Conservation (phyloP, 2,329 filamentous ascomycete genomes). For the Graphiopsis chlorocephala region DNA sequence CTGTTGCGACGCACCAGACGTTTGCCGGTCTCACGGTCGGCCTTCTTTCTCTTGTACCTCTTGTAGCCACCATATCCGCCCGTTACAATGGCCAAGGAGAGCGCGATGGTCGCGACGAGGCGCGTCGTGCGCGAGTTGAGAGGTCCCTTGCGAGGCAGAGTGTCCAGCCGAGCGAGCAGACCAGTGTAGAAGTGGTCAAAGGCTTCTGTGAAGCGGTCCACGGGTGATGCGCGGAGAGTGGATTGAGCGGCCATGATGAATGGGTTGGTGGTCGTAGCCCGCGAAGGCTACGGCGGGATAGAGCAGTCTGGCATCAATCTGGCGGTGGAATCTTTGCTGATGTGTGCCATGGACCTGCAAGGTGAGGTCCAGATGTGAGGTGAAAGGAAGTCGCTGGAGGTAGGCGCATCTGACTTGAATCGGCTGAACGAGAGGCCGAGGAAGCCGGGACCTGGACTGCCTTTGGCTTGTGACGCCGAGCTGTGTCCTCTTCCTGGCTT, state of each 20-base stretch:
- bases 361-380: neutral
- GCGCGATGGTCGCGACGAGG: slow-evolving; percentile 71
- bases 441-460: neutral
- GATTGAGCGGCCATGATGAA: slow-evolving; percentile 81
- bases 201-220: slow-evolving; percentile 32
- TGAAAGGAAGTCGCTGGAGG: neutral
- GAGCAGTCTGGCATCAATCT: slow-evolving; percentile 1
- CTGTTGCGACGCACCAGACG: slow-evolving; percentile 87
- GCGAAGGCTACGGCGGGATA: slow-evolving; percentile 7
- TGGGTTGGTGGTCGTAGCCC: slow-evolving; percentile 2
- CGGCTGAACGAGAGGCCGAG: slow-evolving; percentile 10
- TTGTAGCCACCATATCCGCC: slow-evolving; percentile 74
- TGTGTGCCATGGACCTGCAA: neutral
- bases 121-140: slow-evolving; percentile 68
- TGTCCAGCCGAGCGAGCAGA: slow-evolving; percentile 45
- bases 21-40: slow-evolving; percentile 78
- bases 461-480: neutral
- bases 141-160: slow-evolving; percentile 50
- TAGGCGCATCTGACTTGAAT: slow-evolving; percentile 2
- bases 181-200: slow-evolving; percentile 42
- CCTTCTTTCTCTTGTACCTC: slow-evolving; percentile 70
- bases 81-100: slow-evolving; percentile 75
- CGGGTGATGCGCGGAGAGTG: slow-evolving; percentile 56
- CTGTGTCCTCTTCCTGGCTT: neutral
- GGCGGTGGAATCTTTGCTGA: neutral